Evolutionary conservation across 2,329 filamentous ascomycete species (phyloP).

Genomic region (Ophiosphaerella narmari): DNA sequence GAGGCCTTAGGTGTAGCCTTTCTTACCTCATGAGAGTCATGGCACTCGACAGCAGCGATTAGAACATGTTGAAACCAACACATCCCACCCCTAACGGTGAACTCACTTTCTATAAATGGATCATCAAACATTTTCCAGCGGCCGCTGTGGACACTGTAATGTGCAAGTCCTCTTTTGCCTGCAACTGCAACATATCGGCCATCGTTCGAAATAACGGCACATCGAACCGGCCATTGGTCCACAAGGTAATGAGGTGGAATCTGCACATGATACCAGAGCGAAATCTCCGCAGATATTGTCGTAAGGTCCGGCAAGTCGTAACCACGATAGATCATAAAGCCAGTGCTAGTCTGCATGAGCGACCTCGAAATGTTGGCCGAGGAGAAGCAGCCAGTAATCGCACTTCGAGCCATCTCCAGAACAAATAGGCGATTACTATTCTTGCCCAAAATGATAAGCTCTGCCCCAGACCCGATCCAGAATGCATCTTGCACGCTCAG

Average conservation of each 20-base stretch:
- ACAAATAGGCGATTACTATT: conserved; percentile 80
- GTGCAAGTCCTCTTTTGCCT: conserved; percentile 86
- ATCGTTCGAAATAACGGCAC: conserved; percentile 85
- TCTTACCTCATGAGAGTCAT: conserved; percentile 72
- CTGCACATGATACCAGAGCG: conserved; percentile 92
- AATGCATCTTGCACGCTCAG: conserved; percentile 74
- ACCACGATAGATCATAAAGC: conserved; percentile 89
- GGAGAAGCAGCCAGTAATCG: conserved; percentile 89
- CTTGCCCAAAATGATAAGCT: conserved; percentile 75
- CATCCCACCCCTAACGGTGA: conserved; percentile 92
- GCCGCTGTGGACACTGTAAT: conserved; percentile 93
- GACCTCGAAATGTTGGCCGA: conserved; percentile 89
- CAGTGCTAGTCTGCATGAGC: conserved; percentile 83
- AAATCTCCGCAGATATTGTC: conserved; percentile 87
- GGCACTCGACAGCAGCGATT: conserved; percentile 88
- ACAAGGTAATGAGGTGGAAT: conserved; percentile 83
- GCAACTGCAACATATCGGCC: conserved; percentile 95
- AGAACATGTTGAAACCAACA: conserved; percentile 98
- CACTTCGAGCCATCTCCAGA: conserved; percentile 90
- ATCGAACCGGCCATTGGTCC: conserved; percentile 91
- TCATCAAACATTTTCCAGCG: conserved; percentile 95
- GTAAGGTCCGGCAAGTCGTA: conserved; percentile 90
- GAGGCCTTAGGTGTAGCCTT: background rate
- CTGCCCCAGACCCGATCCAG: conserved; percentile 87
- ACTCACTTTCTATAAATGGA: conserved; percentile 80